Evolutionary conservation across 2,329 filamentous ascomycete genomes (phyloP), one percentile per base, ranked within the genome.

Genomic region (Clonostachys rhizophaga): DNA sequence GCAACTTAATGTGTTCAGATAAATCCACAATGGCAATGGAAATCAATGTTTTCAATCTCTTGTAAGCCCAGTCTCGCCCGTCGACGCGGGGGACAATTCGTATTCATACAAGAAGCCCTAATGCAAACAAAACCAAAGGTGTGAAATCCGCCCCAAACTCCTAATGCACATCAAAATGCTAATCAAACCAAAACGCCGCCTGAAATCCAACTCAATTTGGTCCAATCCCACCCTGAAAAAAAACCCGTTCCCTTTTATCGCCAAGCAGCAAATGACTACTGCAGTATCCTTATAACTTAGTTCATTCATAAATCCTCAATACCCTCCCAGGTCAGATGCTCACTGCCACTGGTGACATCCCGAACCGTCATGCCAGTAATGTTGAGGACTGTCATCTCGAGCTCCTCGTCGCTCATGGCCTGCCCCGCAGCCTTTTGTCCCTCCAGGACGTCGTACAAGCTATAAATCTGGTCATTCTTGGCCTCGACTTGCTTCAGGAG

Each of bases 391-490:
- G 84, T 88, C 56, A 83, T 72, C 56, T 87, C 83, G 40, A 85
- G 70, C 56, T 83, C 77, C 17, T 81, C 76, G 54, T 80, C 75
- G 1, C 71, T 78, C 75, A 87, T 84, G 52, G 77, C 73, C 57
- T 81, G 78, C 0, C 82, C 82, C 4, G 76, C 75, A 34, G 74
- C 73, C 68, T 87, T 89, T 62, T 91, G 87, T 6, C 86, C 88
- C 64, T 92, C 89, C 1, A 94, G 73, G 2, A 94, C 89, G 62
- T 95, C 90, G 56, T 91, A 89, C 13, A 95, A 72, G 40, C 81
- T 79, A 66, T 95, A 95, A 40, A 95, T 84, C 63, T 91, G 87
- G 51, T 88, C 85, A 24, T 83, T 82, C 66, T 91, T 90, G 58
- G 78, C 75, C 57, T 91, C 86, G 20, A 90, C 79, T 45, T 79